A percentile compares a stretch with the other conserved stretches of the same genome.
Evolutionary conservation across 192 early-diverging fungal species (phyloP).

Genomic region (Dissophora globulifera): DNA sequence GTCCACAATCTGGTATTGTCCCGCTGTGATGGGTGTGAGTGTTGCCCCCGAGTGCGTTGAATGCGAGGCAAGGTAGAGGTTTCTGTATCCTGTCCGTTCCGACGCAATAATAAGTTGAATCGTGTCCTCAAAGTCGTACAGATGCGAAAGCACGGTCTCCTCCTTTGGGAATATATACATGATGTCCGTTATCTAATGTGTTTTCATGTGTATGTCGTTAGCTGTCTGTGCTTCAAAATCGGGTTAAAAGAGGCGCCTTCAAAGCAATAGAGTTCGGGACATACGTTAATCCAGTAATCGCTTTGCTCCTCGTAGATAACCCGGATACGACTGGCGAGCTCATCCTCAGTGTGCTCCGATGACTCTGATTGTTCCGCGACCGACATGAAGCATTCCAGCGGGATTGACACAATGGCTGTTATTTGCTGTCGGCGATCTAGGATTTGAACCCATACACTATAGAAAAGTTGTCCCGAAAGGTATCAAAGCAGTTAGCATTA

Average conservation of each 20-base stretch:
- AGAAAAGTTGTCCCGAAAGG: no score
- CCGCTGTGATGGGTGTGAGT: slow-evolving; percentile 60
- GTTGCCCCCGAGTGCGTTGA: slow-evolving; percentile 13
- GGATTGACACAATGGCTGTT: slow-evolving; percentile 63
- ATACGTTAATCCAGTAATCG: slow-evolving; percentile 71
- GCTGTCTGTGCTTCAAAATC: no score
- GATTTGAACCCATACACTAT: slow-evolving; percentile 69
- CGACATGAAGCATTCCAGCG: slow-evolving; percentile 60
- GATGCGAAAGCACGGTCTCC: background rate
- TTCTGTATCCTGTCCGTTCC: slow-evolving; percentile 69
- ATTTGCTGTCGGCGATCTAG: slow-evolving; percentile 64
- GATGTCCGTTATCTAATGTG: slow-evolving; percentile 38
- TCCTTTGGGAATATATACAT: slow-evolving; percentile 29
- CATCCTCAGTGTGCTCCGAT: slow-evolving; percentile 24
- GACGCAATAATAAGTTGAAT: slow-evolving; percentile 64
- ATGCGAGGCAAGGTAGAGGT: slow-evolving; percentile 64
- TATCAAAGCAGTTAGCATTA: no score
- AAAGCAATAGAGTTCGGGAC: no score
- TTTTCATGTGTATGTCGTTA: no score
- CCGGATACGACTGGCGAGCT: slow-evolving; percentile 38
- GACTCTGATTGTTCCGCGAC: slow-evolving; percentile 52
- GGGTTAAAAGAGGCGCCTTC: background rate
- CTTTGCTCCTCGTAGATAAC: slow-evolving; percentile 65
- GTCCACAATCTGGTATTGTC: slow-evolving; percentile 70
- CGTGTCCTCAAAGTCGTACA: background rate